These are phyloP conservation scores for Leucogyrophana mollusca DNA, from an alignment of 768 basidiomycete genomes.

Conservation along the genomic window DNA sequence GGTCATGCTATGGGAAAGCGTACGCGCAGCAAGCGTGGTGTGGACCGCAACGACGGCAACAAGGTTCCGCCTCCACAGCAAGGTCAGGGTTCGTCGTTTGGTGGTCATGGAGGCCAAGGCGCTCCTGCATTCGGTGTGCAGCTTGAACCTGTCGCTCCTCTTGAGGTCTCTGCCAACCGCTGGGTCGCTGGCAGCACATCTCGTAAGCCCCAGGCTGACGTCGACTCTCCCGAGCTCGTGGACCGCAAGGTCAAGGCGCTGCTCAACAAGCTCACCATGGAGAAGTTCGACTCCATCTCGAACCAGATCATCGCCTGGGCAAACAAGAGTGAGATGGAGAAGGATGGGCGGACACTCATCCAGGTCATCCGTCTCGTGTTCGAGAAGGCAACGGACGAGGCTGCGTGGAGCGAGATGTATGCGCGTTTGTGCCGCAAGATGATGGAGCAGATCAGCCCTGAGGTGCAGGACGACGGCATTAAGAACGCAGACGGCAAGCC, in stretches of 20 bases:
- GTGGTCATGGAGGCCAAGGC: too few relatives aligned
- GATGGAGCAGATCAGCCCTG: slow-evolving; percentile 88
- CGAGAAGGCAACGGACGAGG: slow-evolving; percentile 97
- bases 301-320: slow-evolving; percentile 95
- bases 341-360: slow-evolving; percentile 90
- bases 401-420: slow-evolving; percentile 96
- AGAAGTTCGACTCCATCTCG: slow-evolving; percentile 94
- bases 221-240: slow-evolving; percentile 79
- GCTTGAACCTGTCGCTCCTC: slow-evolving; percentile 72
- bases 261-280: slow-evolving; percentile 95
- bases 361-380: slow-evolving; percentile 96
- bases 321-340: slow-evolving; percentile 90
- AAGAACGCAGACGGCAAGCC: slow-evolving; percentile 79
- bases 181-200: slow-evolving; percentile 60
- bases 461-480: slow-evolving; percentile 88
- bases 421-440: slow-evolving; percentile 92
- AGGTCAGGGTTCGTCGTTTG: slow-evolving; percentile 34
- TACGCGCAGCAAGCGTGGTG: slow-evolving; percentile 82
- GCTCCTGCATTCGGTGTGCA: slow-evolving; percentile 23
- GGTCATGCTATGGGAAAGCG: slow-evolving; percentile 51
- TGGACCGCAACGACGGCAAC: slow-evolving; percentile 61
- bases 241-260: slow-evolving; percentile 91
- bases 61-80: slow-evolving; percentile 38
- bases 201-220: slow-evolving; percentile 46
- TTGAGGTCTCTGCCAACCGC: slow-evolving; percentile 77